These are phyloP conservation scores for Butyriboletus pseudospeciosus DNA, from an alignment of 1,284 basidiomycete genomes.

Conservation along the genomic window DNA sequence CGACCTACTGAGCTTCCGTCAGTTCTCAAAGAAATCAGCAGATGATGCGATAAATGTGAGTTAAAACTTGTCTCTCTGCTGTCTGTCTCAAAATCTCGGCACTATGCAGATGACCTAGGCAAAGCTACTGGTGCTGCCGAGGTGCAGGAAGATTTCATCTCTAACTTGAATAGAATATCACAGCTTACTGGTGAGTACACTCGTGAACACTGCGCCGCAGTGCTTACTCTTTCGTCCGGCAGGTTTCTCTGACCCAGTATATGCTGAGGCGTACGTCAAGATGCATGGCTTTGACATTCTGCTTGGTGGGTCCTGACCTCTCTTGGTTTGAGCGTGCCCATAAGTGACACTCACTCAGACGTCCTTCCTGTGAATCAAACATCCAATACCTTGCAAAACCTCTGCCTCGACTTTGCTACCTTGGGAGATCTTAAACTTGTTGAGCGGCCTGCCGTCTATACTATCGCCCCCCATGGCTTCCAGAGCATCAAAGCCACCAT, in stretches of 20 bases:
- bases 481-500: conserved; percentile 99
- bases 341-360: conserved; percentile 45
- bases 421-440: conserved; percentile 97
- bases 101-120: conserved; percentile 88
- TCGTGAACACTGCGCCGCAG: background rate
- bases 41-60: conserved; percentile 80
- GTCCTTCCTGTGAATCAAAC: conserved; percentile 98
- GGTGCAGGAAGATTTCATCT: conserved; percentile 91
- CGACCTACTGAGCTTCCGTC: conserved; percentile 88
- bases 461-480: conserved; percentile 94
- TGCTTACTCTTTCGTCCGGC: conserved; percentile 4
- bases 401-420: conserved; percentile 97
- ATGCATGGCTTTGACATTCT: conserved; percentile 98
- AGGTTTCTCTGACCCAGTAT: conserved; percentile 98
- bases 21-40: conserved; percentile 87
- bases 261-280: conserved; percentile 97
- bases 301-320: conserved; percentile 50
- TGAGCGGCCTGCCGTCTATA: conserved; percentile 89
- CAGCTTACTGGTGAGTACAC: conserved; percentile 75
- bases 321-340: background rate
- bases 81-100: conserved; percentile 8
- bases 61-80: conserved; percentile 5
- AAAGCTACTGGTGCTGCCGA: conserved; percentile 86
- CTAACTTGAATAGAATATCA: conserved; percentile 91
- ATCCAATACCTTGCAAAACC: conserved; percentile 89